Evolutionary conservation across 257 asterid genomes (phyloP).

Genomic region (Oldenlandia corymbosa): DNA sequence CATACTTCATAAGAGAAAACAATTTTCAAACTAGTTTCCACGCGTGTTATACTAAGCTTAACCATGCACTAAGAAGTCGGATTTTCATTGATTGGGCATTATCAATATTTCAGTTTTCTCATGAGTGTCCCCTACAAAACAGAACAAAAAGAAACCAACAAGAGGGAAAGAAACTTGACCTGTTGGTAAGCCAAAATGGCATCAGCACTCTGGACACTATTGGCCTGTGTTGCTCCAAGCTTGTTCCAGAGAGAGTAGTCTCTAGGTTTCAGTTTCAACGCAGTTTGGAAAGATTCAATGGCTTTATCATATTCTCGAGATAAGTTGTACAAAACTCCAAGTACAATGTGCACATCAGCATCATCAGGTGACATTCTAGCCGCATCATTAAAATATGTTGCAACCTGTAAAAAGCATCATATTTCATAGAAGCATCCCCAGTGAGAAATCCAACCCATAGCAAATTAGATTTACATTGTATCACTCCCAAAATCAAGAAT

Average conservation of each 20-base stretch:
- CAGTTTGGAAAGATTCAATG: conserved; percentile 85
- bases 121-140: no score
- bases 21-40: neutral
- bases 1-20: no score
- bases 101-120: neutral
- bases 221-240: conserved; percentile 99
- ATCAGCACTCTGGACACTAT: conserved; percentile 94
- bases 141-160: neutral
- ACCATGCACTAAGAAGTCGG: neutral
- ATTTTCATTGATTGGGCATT: neutral
- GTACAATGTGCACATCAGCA: conserved; percentile 97
- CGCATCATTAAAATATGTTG: conserved; percentile 74
- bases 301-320: conserved; percentile 91
- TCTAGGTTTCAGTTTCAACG: conserved; percentile 88
- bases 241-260: conserved; percentile 99
- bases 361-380: conserved; percentile 91
- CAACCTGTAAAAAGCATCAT: conserved; percentile 64
- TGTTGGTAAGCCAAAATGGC: conserved; percentile 93
- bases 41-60: neutral
- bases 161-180: conserved; percentile 32
- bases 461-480: neutral
- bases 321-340: conserved; percentile 85
- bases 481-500: neutral
- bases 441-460: neutral
- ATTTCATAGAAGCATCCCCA: conserved; percentile 15